A percentile compares a stretch with the other conserved stretches of the same genome.
phyloP scores from a whole-genome alignment of 192 early-diverging fungal genomes.

The Obelidium mucronatum region DNA sequence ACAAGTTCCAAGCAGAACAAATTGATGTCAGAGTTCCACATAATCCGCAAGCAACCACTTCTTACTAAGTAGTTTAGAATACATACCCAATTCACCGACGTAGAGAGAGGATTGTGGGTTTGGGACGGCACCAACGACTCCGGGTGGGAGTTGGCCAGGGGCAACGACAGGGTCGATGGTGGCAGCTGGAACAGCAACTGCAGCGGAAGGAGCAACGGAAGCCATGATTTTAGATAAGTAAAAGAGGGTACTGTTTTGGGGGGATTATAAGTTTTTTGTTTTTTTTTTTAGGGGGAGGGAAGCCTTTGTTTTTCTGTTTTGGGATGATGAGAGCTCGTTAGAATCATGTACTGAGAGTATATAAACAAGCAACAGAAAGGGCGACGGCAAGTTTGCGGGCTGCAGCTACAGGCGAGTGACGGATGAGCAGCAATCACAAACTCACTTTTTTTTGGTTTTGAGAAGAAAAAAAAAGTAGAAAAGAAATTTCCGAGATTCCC shows the following conservation, averaged over 20 bases:
- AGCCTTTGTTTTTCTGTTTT: background rate
- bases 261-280: constrained; percentile 18
- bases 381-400: background rate
- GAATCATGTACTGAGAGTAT: background rate
- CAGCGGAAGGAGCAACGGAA: constrained; percentile 35
- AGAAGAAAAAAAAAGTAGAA: background rate
- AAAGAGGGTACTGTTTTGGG: background rate
- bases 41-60: constrained; percentile 7
- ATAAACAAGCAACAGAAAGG: background rate
- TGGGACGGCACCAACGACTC: constrained; percentile 32
- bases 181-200: constrained; percentile 42
- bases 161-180: constrained; percentile 51
- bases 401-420: background rate
- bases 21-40: background rate
- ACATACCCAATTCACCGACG: constrained; percentile 89
- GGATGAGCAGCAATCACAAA: background rate
- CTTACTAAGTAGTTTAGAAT: background rate
- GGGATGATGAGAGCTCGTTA: background rate
- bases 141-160: constrained; percentile 51
- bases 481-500: no score
- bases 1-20: background rate
- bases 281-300: constrained; percentile 10
- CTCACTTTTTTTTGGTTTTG: constrained; percentile 7
- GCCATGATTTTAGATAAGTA: constrained; percentile 13
- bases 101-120: constrained; percentile 70